Evolutionary conservation across 441 rosid species (phyloP).

Genomic region (Populus hybrid): DNA sequence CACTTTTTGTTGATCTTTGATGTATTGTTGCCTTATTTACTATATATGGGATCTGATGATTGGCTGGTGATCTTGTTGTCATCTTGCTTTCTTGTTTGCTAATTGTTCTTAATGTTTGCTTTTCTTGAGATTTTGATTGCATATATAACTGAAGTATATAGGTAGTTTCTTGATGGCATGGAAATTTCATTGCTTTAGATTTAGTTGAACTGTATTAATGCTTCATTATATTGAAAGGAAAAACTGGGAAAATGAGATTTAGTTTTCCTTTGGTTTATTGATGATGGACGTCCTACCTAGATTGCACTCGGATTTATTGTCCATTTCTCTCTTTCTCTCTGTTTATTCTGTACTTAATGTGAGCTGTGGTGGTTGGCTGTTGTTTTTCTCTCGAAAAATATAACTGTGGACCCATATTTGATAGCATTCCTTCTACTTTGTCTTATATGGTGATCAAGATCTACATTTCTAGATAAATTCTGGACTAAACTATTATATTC

Average conservation of each 20-base stretch:
- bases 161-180: background rate
- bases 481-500: constrained; percentile 20
- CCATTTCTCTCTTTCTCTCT: background rate
- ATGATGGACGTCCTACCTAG: background rate
- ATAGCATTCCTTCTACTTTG: background rate
- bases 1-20: background rate
- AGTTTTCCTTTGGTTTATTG: background rate
- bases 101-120: background rate
- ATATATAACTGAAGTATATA: background rate
- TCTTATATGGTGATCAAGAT: background rate
- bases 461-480: background rate
- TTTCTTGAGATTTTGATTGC: background rate
- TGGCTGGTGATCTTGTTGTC: constrained; percentile 12
- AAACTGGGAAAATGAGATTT: background rate
- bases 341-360: background rate
- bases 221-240: background rate
- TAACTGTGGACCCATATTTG: background rate
- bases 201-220: background rate
- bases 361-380: background rate
- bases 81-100: background rate
- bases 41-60: background rate
- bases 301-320: background rate
- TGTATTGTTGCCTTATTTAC: background rate
- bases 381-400: background rate
- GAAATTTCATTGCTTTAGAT: background rate